These are phyloP conservation scores for Pythium plurisporium DNA, from an alignment of 352 stramenopile species.

Conservation along the genomic window DNA sequence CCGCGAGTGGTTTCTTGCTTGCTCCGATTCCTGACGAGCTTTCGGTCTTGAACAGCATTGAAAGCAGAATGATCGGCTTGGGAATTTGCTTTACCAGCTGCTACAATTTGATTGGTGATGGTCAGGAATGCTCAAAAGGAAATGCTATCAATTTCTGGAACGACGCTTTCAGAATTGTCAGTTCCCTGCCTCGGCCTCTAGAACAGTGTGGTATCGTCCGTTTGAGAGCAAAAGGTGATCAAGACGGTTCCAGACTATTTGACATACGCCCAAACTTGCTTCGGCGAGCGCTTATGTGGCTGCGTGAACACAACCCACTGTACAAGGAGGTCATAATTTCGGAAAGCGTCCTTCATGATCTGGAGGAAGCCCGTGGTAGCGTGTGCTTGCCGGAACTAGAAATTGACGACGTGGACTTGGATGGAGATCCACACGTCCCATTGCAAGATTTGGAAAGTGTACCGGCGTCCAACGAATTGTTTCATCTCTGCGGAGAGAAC, in stretches of 20 bases:
- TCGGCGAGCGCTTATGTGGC: not conserved
- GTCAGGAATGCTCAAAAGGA: conserved; percentile 2
- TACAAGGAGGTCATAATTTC: not conserved
- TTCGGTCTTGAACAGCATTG: not conserved
- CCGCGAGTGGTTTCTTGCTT: not conserved
- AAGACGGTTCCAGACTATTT: not conserved
- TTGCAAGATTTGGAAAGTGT: too few species aligned
- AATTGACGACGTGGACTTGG: too few species aligned
- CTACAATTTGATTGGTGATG: conserved; percentile 4
- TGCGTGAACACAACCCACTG: not conserved
- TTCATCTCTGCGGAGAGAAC: not conserved
- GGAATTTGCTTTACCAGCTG: conserved; percentile 7
- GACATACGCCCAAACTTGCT: conserved; percentile 4
- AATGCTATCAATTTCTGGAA: conserved; percentile 14
- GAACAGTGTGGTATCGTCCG: conserved; percentile 4
- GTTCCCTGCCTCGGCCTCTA: not conserved
- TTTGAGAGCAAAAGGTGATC: not conserved
- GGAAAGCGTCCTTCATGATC: not conserved
- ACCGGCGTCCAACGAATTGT: not conserved
- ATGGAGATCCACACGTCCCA: too few species aligned
- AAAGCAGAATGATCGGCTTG: conserved; percentile 1
- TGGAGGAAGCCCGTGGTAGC: too few species aligned
- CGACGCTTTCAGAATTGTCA: conserved; percentile 1
- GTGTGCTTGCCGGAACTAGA: too few species aligned
- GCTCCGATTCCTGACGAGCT: not conserved